A percentile compares a stretch with the other conserved stretches of the same genome.
Conservation (phyloP, 345 rosid species). For the Ailanthus altissimus region DNA sequence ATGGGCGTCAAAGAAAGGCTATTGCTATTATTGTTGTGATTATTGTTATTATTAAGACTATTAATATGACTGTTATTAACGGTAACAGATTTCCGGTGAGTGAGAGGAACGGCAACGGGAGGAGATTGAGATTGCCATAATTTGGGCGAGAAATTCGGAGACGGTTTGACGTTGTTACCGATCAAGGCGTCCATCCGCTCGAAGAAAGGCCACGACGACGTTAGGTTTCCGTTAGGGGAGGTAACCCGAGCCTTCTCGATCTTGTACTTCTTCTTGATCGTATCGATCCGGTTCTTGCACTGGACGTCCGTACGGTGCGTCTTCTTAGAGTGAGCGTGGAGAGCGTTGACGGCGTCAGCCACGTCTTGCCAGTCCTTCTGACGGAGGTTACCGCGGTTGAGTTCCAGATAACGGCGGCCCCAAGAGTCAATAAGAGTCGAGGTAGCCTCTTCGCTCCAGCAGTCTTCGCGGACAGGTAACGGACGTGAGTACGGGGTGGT, state of each 20-base stretch:
- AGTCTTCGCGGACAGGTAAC: slow-evolving; percentile 85
- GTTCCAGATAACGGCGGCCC: slow-evolving; percentile 88
- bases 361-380: slow-evolving; percentile 99
- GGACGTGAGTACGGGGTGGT: slow-evolving; percentile 45
- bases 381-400: slow-evolving; percentile 91
- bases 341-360: slow-evolving; percentile 87
- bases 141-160: slow-evolving; percentile 33
- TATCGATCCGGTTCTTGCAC: slow-evolving; percentile 98
- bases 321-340: slow-evolving; percentile 81
- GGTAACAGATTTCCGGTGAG: slow-evolving; percentile 10
- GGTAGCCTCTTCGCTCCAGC: slow-evolving; percentile 99
- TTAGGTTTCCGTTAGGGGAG: slow-evolving; percentile 50
- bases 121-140: slow-evolving; percentile 28
- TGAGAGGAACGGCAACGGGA: slow-evolving; percentile 24
- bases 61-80: background rate
- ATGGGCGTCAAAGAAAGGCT: slow-evolving; percentile 27
- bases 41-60: slow-evolving; percentile 1
- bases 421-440: slow-evolving; percentile 90
- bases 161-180: slow-evolving; percentile 59
- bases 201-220: slow-evolving; percentile 84
- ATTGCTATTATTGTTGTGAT: background rate
- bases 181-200: slow-evolving; percentile 75
- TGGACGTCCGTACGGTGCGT: slow-evolving; percentile 95
- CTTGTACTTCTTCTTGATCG: slow-evolving; percentile 95
- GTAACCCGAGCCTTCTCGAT: slow-evolving; percentile 79